Conservation (phyloP, 2,329 filamentous ascomycete species). For the Penicillium sp. region DNA sequence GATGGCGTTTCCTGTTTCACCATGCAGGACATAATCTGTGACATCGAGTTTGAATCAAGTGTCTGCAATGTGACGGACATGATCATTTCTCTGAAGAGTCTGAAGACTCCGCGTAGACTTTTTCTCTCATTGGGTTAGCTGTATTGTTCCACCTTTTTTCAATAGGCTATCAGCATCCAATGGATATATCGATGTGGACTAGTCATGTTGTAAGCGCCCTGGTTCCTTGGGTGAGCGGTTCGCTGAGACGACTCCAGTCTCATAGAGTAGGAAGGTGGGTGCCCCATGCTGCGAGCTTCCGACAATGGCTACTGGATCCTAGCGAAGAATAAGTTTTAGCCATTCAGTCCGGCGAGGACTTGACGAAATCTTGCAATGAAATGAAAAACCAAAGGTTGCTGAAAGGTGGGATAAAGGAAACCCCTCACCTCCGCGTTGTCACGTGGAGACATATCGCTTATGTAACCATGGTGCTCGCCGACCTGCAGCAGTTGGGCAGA, state of each 20-base stretch:
- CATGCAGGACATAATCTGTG: slow-evolving; percentile 27
- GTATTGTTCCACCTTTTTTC: slow-evolving; percentile 16
- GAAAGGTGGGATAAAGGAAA: slow-evolving; percentile 17
- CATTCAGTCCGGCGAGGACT: slow-evolving; percentile 9
- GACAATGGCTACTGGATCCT: slow-evolving; percentile 12
- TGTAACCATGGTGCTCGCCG: slow-evolving; percentile 6
- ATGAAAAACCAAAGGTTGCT: slow-evolving; percentile 9
- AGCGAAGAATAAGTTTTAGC: not conserved
- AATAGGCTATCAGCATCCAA: slow-evolving; percentile 32
- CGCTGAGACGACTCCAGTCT: slow-evolving; percentile 33
- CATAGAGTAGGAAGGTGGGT: slow-evolving; percentile 13
- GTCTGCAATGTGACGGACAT: slow-evolving; percentile 31
- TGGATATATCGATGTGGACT: slow-evolving; percentile 31
- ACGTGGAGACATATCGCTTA: slow-evolving; percentile 22
- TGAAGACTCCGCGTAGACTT: slow-evolving; percentile 29
- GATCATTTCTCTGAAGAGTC: slow-evolving; percentile 12
- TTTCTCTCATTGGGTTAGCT: slow-evolving; percentile 28
- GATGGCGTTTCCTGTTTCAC: slow-evolving; percentile 36
- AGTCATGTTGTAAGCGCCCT: slow-evolving; percentile 42
- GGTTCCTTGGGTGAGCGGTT: slow-evolving; percentile 36
- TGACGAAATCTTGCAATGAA: slow-evolving; percentile 7
- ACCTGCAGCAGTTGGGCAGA: not conserved
- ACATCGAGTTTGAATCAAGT: slow-evolving; percentile 33
- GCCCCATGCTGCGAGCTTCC: slow-evolving; percentile 14
- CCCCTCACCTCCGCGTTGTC: slow-evolving; percentile 24